phyloP scores from a whole-genome alignment of 2,329 filamentous ascomycete genomes.

The Xylariaceae sp. region DNA sequence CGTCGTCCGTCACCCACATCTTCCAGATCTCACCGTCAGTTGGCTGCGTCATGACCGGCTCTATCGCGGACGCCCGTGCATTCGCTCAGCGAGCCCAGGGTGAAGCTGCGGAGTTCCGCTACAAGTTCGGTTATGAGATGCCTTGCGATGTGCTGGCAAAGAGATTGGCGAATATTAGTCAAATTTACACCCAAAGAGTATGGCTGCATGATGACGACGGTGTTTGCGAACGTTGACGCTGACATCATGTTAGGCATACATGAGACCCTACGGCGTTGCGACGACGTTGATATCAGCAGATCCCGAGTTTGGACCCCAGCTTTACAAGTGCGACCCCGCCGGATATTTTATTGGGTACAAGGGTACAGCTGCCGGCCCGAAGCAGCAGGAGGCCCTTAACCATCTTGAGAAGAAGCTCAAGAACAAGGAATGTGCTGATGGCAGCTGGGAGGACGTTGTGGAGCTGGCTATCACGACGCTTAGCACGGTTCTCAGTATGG shows the following conservation, averaged over 20 bases:
- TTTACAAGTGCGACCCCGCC: conserved; percentile 97
- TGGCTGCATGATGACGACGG: conserved; percentile 24
- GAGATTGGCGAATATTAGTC: conserved; percentile 96
- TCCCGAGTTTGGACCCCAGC: conserved; percentile 83
- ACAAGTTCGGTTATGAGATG: conserved; percentile 99
- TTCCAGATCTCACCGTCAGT: conserved; percentile 95
- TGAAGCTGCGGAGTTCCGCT: conserved; percentile 95
- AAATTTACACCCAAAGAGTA: conserved; percentile 97
- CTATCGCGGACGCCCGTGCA: conserved; percentile 93
- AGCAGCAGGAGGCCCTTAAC: conserved; percentile 98
- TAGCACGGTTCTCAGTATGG: conserved; percentile 94
- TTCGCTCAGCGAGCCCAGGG: conserved; percentile 88
- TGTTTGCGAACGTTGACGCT: conserved; percentile 11
- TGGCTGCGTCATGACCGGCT: conserved; percentile 97
- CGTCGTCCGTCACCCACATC: conserved; percentile 92
- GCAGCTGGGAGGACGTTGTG: conserved; percentile 94
- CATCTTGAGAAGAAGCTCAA: conserved; percentile 99
- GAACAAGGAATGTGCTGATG: conserved; percentile 93
- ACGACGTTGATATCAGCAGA: conserved; percentile 94
- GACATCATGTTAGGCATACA: conserved; percentile 64
- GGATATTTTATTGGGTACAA: conserved; percentile 99
- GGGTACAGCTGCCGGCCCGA: conserved; percentile 91
- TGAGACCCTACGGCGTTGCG: conserved; percentile 94
- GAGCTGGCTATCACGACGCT: conserved; percentile 93
- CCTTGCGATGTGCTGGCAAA: conserved; percentile 95